Base-by-base conservation (phyloP, 257 asterid genomes). In the Capsicum baccatum region DNA sequence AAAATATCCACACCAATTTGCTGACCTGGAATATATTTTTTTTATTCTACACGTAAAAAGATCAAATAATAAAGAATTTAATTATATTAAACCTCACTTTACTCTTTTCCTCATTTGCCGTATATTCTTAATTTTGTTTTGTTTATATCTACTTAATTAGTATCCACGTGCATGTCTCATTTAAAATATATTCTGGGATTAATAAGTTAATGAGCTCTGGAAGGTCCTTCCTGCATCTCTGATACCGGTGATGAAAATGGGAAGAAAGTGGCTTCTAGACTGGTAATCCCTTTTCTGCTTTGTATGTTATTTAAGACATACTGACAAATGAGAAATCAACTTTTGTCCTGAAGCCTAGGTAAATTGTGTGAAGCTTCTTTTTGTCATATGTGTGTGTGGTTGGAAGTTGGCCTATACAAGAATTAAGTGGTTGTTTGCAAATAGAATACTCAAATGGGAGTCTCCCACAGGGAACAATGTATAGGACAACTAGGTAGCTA, bases 161-260 rank as follows among this genome's bases (percentile, higher is more conserved):
- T 21, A 21, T 21, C 21, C 21, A 21, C 21, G 21, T 21, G 21
- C 21, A 21, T 21, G 21, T 21, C 21, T 21, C 21, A 21, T 21
- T 21, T 21, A 21, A 21, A 21, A 21, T 21, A 21, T 21, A 21
- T 21, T 21, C 21, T 21, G 21, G 21, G 21, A 21, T 21, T 21
- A 21, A 21, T 21, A 21, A 21, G 98, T 97, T 83, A 97, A 93
- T 86, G 99, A 97, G 85, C 95, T 92, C 87, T 97, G 98, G 99
- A 97, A 95, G 91, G 95, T 92, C 89, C 97, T 97, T 80, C 98
- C 98, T 9, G 83, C 89, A 39, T 89, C 93, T 87, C 84, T 89
- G 97, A 90, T 47, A 89, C 89, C 79, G 95, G 95, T 83, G 88
- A 90, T 81, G 97, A 89, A 67, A 86, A 83, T 84, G 92, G 92